A percentile compares a stretch with the other conserved stretches of the same genome.
Conservation (phyloP, 345 rosid genomes). For the Capsella bursapastoris region DNA sequence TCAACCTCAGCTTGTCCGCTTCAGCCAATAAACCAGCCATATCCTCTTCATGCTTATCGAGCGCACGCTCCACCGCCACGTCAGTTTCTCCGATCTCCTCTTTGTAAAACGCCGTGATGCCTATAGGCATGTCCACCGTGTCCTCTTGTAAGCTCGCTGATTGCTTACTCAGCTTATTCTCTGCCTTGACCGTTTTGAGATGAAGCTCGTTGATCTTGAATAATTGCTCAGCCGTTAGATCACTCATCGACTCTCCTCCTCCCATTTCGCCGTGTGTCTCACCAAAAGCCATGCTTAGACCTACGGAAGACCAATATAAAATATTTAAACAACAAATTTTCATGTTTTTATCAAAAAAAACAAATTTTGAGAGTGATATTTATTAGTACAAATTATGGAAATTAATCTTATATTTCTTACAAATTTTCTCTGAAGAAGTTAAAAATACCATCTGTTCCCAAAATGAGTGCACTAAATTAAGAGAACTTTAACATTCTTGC, state of each 20-base stretch:
- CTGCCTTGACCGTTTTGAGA: slow-evolving; percentile 39
- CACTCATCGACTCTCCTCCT: slow-evolving; percentile 35
- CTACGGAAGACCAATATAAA: neutral
- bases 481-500: neutral
- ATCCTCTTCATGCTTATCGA: slow-evolving; percentile 37
- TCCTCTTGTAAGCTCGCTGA: slow-evolving; percentile 55
- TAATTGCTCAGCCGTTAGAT: slow-evolving; percentile 45
- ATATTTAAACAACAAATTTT: too few relatives aligned
- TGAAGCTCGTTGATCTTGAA: slow-evolving; percentile 46
- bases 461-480: neutral
- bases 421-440: too few relatives aligned
- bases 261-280: slow-evolving; percentile 4
- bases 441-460: neutral
- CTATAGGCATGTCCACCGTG: slow-evolving; percentile 48
- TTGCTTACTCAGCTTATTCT: slow-evolving; percentile 42
- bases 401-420: too few relatives aligned
- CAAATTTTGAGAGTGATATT: too few relatives aligned
- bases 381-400: too few relatives aligned
- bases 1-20: slow-evolving; percentile 52
- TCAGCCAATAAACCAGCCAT: slow-evolving; percentile 43
- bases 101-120: slow-evolving; percentile 32
- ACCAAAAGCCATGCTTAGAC: slow-evolving; percentile 2
- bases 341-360: too few relatives aligned
- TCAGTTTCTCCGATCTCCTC: slow-evolving; percentile 32
- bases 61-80: slow-evolving; percentile 39